Evolutionary conservation across 192 early-diverging fungal genomes (phyloP).

Genomic region (Podila clonocystis): DNA sequence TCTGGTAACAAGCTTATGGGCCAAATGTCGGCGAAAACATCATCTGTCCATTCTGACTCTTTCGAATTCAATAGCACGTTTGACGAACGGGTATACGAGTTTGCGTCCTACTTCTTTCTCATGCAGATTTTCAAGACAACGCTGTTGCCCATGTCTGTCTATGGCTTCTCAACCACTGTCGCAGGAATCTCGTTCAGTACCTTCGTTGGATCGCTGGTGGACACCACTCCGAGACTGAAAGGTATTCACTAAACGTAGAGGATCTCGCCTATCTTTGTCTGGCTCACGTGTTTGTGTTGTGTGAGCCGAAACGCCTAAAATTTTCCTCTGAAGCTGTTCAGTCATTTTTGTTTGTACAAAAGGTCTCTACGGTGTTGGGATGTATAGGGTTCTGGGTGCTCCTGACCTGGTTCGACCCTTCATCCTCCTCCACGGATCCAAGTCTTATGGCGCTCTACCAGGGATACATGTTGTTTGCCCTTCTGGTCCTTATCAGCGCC

Average conservation of each 20-base stretch:
- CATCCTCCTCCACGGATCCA: conserved; percentile 5
- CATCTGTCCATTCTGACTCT: not conserved
- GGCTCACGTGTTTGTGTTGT: not conserved
- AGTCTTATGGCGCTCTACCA: not conserved
- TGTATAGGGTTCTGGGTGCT: conserved; percentile 46
- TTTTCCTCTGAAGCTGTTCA: conserved; percentile 21
- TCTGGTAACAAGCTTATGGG: conserved; percentile 10
- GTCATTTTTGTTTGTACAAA: conserved; percentile 28
- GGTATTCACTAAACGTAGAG: conserved; percentile 6
- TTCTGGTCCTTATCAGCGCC: conserved; percentile 33
- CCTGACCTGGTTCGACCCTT: conserved; percentile 38
- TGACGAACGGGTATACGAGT: conserved; percentile 47
- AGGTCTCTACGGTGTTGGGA: conserved; percentile 32
- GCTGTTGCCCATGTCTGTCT: conserved; percentile 41
- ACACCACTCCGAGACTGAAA: conserved; percentile 26
- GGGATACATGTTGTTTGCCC: conserved; percentile 19
- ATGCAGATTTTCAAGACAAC: conserved; percentile 52
- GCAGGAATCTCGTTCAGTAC: conserved; percentile 44
- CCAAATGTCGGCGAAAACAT: too few species aligned
- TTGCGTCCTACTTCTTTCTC: conserved; percentile 51
- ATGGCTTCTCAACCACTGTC: conserved; percentile 47
- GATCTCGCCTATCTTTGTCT: not conserved
- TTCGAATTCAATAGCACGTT: conserved; percentile 19
- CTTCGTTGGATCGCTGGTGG: conserved; percentile 35
- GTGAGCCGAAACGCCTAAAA: not conserved